phyloP scores from a whole-genome alignment of 768 basidiomycete genomes.

The Dioszegia aurantiaca region DNA sequence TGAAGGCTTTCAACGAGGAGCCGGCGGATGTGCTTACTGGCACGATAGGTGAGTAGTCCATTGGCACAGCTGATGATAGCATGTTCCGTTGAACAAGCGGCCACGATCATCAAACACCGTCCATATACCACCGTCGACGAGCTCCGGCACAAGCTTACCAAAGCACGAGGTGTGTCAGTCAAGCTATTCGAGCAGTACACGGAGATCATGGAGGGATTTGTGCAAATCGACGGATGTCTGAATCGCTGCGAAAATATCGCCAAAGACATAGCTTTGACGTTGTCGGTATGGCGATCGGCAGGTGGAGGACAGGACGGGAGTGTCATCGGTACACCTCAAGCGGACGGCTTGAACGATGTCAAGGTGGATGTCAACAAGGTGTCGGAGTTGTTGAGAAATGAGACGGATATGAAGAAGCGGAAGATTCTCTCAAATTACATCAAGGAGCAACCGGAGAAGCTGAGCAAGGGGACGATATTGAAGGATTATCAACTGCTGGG shows the following conservation, averaged over 20 bases:
- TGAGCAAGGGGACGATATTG: conserved; percentile 67
- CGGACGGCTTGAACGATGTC: conserved; percentile 48
- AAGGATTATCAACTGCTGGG: conserved; percentile 98
- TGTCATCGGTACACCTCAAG: conserved; percentile 34
- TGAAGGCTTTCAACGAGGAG: conserved; percentile 55
- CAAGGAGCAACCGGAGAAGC: conserved; percentile 66
- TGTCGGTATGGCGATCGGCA: conserved; percentile 69
- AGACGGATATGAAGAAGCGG: conserved; percentile 41
- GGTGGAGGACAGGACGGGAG: conserved; percentile 24
- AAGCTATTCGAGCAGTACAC: conserved; percentile 88
- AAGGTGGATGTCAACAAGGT: conserved; percentile 49
- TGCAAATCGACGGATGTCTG: conserved; percentile 81
- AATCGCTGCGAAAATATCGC: conserved; percentile 86
- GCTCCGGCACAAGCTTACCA: conserved; percentile 72
- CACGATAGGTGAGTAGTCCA: conserved; percentile 52
- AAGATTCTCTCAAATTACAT: conserved; percentile 61
- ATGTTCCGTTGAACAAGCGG: conserved; percentile 76
- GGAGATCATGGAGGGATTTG: conserved; percentile 70
- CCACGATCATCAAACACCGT: conserved; percentile 70
- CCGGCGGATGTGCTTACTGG: conserved; percentile 54
- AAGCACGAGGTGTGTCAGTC: conserved; percentile 87
- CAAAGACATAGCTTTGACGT: conserved; percentile 65
- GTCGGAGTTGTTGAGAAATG: conserved; percentile 48
- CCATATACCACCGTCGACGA: conserved; percentile 77
- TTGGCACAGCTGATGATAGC: conserved; percentile 39